Base-by-base conservation (phyloP, 2,329 filamentous ascomycete genomes). In the Aspergillus sp. region DNA sequence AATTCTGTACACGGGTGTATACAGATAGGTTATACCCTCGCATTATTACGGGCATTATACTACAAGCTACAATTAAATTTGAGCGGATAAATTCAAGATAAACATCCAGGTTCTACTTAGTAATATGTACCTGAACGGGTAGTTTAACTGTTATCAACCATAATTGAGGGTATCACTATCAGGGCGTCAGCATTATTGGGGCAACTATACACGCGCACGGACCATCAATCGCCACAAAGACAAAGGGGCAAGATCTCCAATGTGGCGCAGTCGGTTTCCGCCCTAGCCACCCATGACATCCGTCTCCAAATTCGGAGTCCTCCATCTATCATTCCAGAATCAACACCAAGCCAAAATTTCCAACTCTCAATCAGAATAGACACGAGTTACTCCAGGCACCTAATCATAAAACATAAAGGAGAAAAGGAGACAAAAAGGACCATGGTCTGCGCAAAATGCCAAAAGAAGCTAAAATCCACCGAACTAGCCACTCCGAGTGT, bases 401-500 rank as follows among this genome's bases (percentile, higher is more conserved):
- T 36, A 13, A n/a, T 20, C 3, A 20, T 8, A 11, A 20, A 17
- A 20, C 15, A 42, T 15, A 41, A 20, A 53, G 20, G 8, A 36
- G 22, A 9, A 30, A 53, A 32, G 43, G 48, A 48, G 5, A 45
- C 18, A 41, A 47, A 39, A 53, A 43, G 34, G 12, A 75, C 62
- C 49, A 87, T 87, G 85, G 85, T 88, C 57, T 88, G 85, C 76
- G 73, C 79, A 61, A 87, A 85, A 74, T 88, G 85, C 64, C 80
- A 85, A 65, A 86, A 85, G 71, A 80, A 83, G 53, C 75, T 81
- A 55, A 85, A 85, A 71, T 76, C 80, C 53, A 87, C 85, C 13
- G 78, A 82, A 12, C 81, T 88, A 56, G 85, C 83, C 59, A 88
- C 85, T 0, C 85, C 85, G 0, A 82, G 79, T 26, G 85, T 88